Evolutionary conservation across 805 yeast genomes (phyloP).

Genomic region (Kregervanrija delftensis): DNA sequence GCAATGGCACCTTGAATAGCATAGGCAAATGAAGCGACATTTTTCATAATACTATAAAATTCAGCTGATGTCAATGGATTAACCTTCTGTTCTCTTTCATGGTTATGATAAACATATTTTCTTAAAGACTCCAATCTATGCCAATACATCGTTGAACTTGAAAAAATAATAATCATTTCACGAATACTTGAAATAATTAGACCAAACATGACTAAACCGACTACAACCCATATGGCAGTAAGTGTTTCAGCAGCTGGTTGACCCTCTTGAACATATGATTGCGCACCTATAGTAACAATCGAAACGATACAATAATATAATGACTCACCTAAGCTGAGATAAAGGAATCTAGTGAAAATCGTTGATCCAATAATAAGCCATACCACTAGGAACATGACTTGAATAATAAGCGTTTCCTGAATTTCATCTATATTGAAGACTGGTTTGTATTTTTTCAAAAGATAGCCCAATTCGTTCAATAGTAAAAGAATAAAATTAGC

Average conservation of each 20-base stretch:
- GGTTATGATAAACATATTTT: constrained; percentile 22
- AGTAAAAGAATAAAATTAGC: constrained; percentile 45
- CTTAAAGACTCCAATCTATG: constrained; percentile 54
- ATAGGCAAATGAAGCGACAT: constrained; percentile 37
- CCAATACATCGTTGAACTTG: constrained; percentile 60
- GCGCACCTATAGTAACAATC: constrained; percentile 72
- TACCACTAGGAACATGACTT: constrained; percentile 53
- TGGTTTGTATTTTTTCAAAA: constrained; percentile 56
- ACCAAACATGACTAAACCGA: constrained; percentile 71
- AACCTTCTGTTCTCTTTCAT: background rate
- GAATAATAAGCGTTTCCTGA: constrained; percentile 70
- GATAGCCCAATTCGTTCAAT: constrained; percentile 58
- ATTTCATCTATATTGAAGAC: constrained; percentile 56
- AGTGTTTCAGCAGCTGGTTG: constrained; percentile 50
- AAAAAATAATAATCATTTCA: constrained; percentile 52
- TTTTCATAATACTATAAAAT: constrained; percentile 50
- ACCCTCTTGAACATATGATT: constrained; percentile 54
- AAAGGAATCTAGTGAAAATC: constrained; percentile 39
- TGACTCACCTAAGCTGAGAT: constrained; percentile 54
- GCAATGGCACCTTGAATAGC: constrained; percentile 33
- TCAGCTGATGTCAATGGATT: constrained; percentile 32
- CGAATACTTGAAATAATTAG: constrained; percentile 65
- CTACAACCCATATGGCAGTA: constrained; percentile 53
- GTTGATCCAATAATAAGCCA: constrained; percentile 75
- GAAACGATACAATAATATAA: constrained; percentile 70